A percentile compares a stretch with the other conserved stretches of the same genome.
Conservation (phyloP, 2,329 filamentous ascomycete genomes). For the Xylaria sp. region DNA sequence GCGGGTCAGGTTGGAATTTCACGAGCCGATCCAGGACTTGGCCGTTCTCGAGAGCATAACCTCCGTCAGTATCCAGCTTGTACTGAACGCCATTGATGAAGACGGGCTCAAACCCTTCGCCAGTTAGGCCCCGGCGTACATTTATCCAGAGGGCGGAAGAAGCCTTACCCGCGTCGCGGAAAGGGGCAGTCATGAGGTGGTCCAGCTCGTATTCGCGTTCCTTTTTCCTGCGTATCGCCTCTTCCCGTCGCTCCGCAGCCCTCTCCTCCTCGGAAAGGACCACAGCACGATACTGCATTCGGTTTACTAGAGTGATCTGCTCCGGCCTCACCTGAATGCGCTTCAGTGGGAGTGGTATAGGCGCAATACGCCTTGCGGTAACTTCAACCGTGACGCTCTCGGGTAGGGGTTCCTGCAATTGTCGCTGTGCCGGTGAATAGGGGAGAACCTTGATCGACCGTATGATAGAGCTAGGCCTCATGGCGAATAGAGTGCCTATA, state of each 20-base stretch:
- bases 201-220: conserved; percentile 64
- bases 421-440: neutral
- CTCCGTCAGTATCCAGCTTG: conserved; percentile 68
- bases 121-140: conserved; percentile 63
- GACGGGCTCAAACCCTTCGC: conserved; percentile 67
- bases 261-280: conserved; percentile 44
- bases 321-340: conserved; percentile 55
- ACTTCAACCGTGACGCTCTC: conserved; percentile 63
- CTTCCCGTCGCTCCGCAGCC: conserved; percentile 49
- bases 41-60: conserved; percentile 70
- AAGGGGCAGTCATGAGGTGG: conserved; percentile 68
- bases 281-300: conserved; percentile 48
- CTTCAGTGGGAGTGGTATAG: conserved; percentile 59
- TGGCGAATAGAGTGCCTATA: conserved; percentile 69
- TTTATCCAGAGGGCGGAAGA: conserved; percentile 57
- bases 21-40: conserved; percentile 68
- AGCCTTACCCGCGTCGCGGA: conserved; percentile 61
- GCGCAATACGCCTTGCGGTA: conserved; percentile 58
- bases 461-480: conserved; percentile 69
- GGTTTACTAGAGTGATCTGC: conserved; percentile 53
- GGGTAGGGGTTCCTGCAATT: conserved; percentile 1
- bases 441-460: conserved; percentile 66
- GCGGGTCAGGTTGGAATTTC: conserved; percentile 48
- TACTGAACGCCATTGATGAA: conserved; percentile 60
- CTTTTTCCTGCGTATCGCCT: conserved; percentile 53